Base-by-base conservation (phyloP, 2,329 filamentous ascomycete genomes). In the Cyphellophora attinorum region DNA sequence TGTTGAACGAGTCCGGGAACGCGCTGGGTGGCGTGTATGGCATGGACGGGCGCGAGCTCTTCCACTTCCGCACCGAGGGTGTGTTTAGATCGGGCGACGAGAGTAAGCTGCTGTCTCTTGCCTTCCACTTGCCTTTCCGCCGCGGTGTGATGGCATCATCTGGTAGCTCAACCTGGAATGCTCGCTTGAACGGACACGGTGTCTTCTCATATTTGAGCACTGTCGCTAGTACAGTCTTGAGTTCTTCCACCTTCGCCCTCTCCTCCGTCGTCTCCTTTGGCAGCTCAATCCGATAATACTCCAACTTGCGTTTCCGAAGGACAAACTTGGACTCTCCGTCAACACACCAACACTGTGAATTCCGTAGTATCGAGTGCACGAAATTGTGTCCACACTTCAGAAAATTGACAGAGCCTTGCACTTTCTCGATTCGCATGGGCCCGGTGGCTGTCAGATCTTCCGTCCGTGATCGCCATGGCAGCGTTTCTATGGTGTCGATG, bases 311-410 rank as follows among this genome's bases (percentile, higher is more conserved):
- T 45, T 93, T 85, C 45, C 88, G 81, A 39, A 95, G 63, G n/a
- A 93, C 81, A 48, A 93, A 94, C 48, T 79, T 85, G 27, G 81
- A 81, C 37, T 79, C 72, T 38, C 85, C 81, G 55, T 93, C 84
- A 19, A 95, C 81, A 55, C 83, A 93, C 88, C 88, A 95, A 54
- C 83, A 93, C 58, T 94, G 86, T 39, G 85, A 93, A 56, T 85
- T 85, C 15, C 84, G 85, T 34, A 95, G 63, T 42, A 95, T 91
- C 8, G 88, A 82, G 50, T 91, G 84, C 12, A 94, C 70, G 11
- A 88, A 79, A 36, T 76, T 77, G 40, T 84, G 84, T 10, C 45
- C 44, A 11, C 39, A 37, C 57, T 82, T 89, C 6, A 95, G 68
- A 51, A 94, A 95, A 10, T 85, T 83, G 11, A 91, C 84, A 6